Conservation (phyloP, 371 early-diverging fungal genomes). For the Thermomucor indicae-seudaticae region DNA sequence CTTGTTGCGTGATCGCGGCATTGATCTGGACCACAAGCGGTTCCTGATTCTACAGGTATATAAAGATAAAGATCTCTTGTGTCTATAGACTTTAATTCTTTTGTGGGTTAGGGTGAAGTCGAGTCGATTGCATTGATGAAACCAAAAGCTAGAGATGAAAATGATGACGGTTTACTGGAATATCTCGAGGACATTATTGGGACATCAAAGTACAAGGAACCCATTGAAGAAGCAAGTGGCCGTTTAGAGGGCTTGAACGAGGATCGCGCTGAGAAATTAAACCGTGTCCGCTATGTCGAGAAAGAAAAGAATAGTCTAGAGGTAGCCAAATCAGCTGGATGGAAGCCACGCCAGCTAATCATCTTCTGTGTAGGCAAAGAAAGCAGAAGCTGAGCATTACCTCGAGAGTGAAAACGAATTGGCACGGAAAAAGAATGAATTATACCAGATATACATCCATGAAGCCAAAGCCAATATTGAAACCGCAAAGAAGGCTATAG, state of each 20-base stretch:
- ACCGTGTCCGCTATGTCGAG: constrained; percentile 82
- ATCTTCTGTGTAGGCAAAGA: constrained; percentile 52
- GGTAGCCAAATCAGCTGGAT: constrained; percentile 15
- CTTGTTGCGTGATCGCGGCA: constrained; percentile 84
- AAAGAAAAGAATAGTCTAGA: constrained; percentile 77
- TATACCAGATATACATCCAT: constrained; percentile 69
- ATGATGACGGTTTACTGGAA: constrained; percentile 97
- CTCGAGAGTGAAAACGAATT: constrained; percentile 79
- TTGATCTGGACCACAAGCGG: constrained; percentile 99
- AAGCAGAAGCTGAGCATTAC: constrained; percentile 80
- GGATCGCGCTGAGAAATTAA: constrained; percentile 78
- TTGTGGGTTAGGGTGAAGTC: constrained; percentile 99
- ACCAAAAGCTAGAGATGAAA: constrained; percentile 88
- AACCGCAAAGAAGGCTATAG: constrained; percentile 44
- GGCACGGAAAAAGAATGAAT: constrained; percentile 64
- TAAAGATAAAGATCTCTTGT: too few species aligned
- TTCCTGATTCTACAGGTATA: constrained; percentile 93
- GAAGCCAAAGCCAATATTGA: constrained; percentile 43
- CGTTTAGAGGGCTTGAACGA: constrained; percentile 74
- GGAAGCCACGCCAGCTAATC: not conserved
- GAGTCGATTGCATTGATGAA: constrained; percentile 99
- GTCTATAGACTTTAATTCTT: too few species aligned
- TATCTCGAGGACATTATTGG: constrained; percentile 99
- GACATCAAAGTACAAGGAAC: constrained; percentile 85
- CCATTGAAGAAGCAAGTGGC: constrained; percentile 75